Base-by-base conservation (phyloP, 495 filamentous ascomycete species). In the Aspergillus egyptiacus region DNA sequence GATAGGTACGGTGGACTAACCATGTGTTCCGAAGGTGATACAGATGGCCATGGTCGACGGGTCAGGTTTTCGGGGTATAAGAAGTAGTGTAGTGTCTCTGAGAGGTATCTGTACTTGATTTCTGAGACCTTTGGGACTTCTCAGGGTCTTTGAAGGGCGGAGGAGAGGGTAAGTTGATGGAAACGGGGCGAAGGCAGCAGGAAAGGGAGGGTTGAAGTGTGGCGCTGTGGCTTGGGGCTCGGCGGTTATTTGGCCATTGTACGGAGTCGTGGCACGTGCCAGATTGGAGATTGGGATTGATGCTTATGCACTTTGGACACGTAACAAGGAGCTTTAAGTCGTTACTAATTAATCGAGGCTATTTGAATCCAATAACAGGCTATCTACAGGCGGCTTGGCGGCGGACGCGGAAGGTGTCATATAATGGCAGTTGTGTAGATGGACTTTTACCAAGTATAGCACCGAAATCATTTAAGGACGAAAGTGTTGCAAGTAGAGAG, bases 1-100 rank as follows among this genome's bases (percentile, higher is more conserved):
- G n/a, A n/a, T n/a, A n/a, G n/a, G n/a, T n/a, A n/a, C n/a, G n/a
- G n/a, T n/a, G 41, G 10, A 61, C 63, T 58, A 58, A 78, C 76
- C 74, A 49, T 79, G 71, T 13, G 70, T 73, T 48, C 76, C 76
- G 55, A 77, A 78, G 2, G 76, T 79, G 56, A 79, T 75, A 59
- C 73, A 79, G 57, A 79, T 69, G 27, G 72, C 72, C 75, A 79
- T 77, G 48, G 36, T 56, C 50, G 36, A 45, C 32, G 13, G 31
- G 8, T 20, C 24, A n/a, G n/a, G n/a, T n/a, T n/a, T n/a, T n/a
- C n/a, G 22, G 46, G 28, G 9, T 14, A 5, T 28, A 18, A 45
- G 49, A 38, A 27, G 25, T 5, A 10, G 7, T 36, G 13, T 36
- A 15, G 33, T n/a, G n/a, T 15, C 15, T 36, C 14, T 36, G 13